Evolutionary conservation across 192 early-diverging fungal genomes (phyloP), one percentile per base, ranked within the genome.

Genomic region (Spinellus fusiger): DNA sequence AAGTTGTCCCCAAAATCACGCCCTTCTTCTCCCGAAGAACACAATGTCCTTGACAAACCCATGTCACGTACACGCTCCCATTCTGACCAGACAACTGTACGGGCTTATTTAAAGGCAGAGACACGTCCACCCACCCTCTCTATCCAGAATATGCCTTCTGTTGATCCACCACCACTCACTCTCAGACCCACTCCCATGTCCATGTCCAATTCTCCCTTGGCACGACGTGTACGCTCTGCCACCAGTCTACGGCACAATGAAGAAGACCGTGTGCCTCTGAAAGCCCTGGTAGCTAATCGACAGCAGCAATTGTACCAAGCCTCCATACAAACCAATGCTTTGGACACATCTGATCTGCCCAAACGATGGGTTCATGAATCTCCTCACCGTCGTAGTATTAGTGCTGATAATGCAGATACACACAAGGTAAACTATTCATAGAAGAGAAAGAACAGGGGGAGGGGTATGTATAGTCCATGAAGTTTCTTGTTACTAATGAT

Each of bases 181-280:
- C 20, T 62, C n/a, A 58, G 27, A 18, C 23, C 61, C 10, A 62
- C n/a, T 33, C 34, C 52, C 4, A 50, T 71, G 62, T 23, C 59
- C 33, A 58, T 15, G 18, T 16, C 56, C 5, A 64, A 64, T 46
- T 64, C 71, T 13, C 75, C 69, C n/a, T 71, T 70, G 15, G 73
- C 75, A 25, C 57, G 75, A 40, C 62, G 80, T 37, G 68, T 75
- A 23, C 62, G 81, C 29, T 83, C 81, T 0, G 69, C 73, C 2
- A 80, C 77, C 18, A 76, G 67, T 44, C 56, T 80, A 27, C 59
- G 73, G 32, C 62, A 56, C 15, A 54, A 59, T 22, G 65, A 79
- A 12, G 81, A 83, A 16, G 73, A 78, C 34, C 49, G 65, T n/a
- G 37, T 62, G 20, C 58, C 64, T 13, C 27, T 74, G 12, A 83